Base-by-base conservation (phyloP, 495 filamentous ascomycete species). In the Penicillium diatomitis region DNA sequence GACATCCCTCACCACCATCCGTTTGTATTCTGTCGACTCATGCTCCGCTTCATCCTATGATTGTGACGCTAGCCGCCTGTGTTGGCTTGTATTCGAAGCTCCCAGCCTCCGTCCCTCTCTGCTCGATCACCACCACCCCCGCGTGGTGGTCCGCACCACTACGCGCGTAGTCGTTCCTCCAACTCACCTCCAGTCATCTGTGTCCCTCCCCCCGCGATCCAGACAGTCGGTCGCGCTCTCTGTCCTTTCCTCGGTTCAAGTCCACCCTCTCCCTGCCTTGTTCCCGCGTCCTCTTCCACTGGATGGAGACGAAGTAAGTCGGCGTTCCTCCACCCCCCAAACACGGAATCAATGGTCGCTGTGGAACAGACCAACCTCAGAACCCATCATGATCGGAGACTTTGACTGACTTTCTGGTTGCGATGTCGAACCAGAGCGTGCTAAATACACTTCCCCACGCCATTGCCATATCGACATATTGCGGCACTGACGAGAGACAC, bases 241-340 rank as follows among this genome's bases (percentile, higher is more conserved):
- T 9, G 28, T 49, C 40, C 41, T 38, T 44, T 20, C 20, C 27
- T 53, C 29, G 20, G 7, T 37, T 32, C 33, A 45, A 33, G 8
- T 28, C n/a, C 31, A 40, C 8, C 38, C 28, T 32, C 44, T 42
- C 32, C 7, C 9, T 34, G 28, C 8, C 33, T 33, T 8, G 31
- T 30, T 28, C 47, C 52, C 41, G 44, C 50, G 41, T 50, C 37
- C 47, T 31, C 47, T 47, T 44, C 35, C 52, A 58, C 48, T 48
- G 20, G 20, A 63, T 63, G 60, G 50, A 54, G 50, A 58, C 46
- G 58, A 40, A 38, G 58, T 61, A 43, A 61, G 55, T 56, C 39
- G 34, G 38, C 47, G 28, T 44, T 37, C 12, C 49, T 47, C 35
- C 8, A 38, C 29, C 45, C 45, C 47, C 20, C 20, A 20, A 20